Base-by-base conservation (phyloP, 2,329 filamentous ascomycete genomes). In the Neoascochyta sp. region DNA sequence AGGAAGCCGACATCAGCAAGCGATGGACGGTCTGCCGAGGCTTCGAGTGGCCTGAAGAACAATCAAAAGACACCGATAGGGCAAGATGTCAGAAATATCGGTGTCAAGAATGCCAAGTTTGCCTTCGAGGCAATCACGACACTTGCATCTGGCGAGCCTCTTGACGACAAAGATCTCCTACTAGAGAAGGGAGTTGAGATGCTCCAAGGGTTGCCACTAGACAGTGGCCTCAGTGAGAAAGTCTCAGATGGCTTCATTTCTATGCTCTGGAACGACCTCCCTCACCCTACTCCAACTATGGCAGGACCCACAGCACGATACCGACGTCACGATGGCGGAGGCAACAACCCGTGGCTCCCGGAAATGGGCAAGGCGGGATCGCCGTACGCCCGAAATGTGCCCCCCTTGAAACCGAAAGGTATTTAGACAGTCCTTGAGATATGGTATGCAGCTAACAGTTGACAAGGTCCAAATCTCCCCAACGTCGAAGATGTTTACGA, bases 401-500 rank as follows among this genome's bases (percentile, higher is more conserved):
- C 69, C 19, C 73, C 75, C 1, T 43, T 60, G 5, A 68, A 69
- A 44, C 61, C 68, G 4, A 72, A 74, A 49, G 70, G 70, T n/a
- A 36, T 30, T 24, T 23, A n/a, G n/a, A n/a, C n/a, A n/a, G n/a
- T n/a, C n/a, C n/a, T n/a, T n/a, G n/a, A n/a, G n/a, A n/a, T n/a
- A n/a, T n/a, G n/a, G n/a, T n/a, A n/a, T n/a, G n/a, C n/a, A n/a
- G n/a, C n/a, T n/a, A n/a, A 13, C 11, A 27, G 62, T 27, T 60
- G 69, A 48, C 26, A 24, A 63, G 12, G 48, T 22, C 67, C 40
- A 50, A 73, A 54, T 52, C 59, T 14, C 6, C 43, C 78, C 0
- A 85, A 86, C 45, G 81, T 86, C 78, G 0, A 81, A 75, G 49
- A 78, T 15, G 17, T 79, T 74, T 55, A 72, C 73, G 44, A 72